Base-by-base conservation (phyloP, 306 rosid species). In the Clitoria ternatea region DNA sequence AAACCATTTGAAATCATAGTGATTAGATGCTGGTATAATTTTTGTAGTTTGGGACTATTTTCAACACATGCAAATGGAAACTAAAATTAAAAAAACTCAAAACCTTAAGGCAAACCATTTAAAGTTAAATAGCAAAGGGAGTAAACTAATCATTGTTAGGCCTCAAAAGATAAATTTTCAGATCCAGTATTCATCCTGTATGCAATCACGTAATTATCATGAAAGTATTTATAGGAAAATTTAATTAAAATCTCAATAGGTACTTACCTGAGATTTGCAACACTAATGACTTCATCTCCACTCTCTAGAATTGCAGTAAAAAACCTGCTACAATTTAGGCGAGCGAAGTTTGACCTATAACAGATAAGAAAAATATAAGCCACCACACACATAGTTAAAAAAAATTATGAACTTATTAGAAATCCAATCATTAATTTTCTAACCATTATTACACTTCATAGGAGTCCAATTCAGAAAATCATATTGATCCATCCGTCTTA, bases 311-410 rank as follows among this genome's bases (percentile, higher is more conserved):
- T 82, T 66, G 81, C 86, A 75, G 97, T 88, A 66, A 85, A 47
- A 69, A 91, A 91, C 18, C 96, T 84, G 57, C 81, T 59, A 45
- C 61, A 82, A 43, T 86, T 82, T 35, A 91, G 77, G 33, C 97
- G 86, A 54, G 69, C 73, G 44, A 86, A 83, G 69, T 91, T 91
- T 76, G 96, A 91, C 84, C 97, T 91, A n/a, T n/a, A 79, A 72
- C 15, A 20, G 35, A 35, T 66, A 75, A 73, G 27, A 7, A 55
- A 19, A 23, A 18, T 32, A 63, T 66, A 23, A 64, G 9, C 44
- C 8, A 35, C 20, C 19, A n/a, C 56, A 52, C 33, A 29, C 7
- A 10, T 26, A 64, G 44, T 29, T 8, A 45, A 35, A 26, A 48
- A 52, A 40, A 65, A 36, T 11, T n/a, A n/a, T n/a, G n/a, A n/a